Evolutionary conservation across 345 rosid species (phyloP).

Genomic region (Populus alba): DNA sequence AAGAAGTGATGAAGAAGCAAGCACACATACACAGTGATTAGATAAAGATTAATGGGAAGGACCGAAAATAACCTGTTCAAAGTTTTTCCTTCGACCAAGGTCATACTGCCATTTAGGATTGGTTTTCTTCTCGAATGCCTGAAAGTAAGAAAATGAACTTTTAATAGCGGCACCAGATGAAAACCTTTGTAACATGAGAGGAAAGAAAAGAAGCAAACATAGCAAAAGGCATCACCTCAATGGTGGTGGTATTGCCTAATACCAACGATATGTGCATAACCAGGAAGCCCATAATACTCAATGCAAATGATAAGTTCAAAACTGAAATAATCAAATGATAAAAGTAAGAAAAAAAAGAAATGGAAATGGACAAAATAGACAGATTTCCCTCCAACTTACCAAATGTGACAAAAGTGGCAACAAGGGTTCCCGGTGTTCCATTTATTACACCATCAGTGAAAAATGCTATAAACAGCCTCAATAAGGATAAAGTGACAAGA

Average conservation of each 20-base stretch:
- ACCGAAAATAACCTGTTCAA: conserved; percentile 25
- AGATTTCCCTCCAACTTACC: conserved; percentile 14
- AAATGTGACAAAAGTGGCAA: conserved; percentile 27
- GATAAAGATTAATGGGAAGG: neutral
- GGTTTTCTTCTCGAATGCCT: conserved; percentile 31
- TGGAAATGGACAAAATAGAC: neutral
- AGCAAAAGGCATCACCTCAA: conserved; percentile 23
- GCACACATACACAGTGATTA: neutral
- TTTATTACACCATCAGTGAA: conserved; percentile 20
- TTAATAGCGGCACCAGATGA: neutral
- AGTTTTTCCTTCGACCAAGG: conserved; percentile 31
- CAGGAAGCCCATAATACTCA: conserved; percentile 34
- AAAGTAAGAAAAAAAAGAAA: neutral
- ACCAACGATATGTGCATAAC: conserved; percentile 30
- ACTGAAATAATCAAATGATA: conserved; percentile 17
- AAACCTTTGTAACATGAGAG: neutral
- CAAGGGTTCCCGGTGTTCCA: conserved; percentile 26
- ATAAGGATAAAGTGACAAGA: conserved; percentile 24
- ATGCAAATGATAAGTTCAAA: conserved; percentile 30
- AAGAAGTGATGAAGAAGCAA: neutral
- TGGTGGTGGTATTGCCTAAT: conserved; percentile 28
- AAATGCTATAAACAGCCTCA: conserved; percentile 24
- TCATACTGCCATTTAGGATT: conserved; percentile 27
- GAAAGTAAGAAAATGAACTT: neutral
- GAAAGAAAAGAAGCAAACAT: too few relatives aligned